These are phyloP conservation scores for Apiotrichum gracile DNA, from an alignment of 1,284 basidiomycete species.

Conservation along the genomic window DNA sequence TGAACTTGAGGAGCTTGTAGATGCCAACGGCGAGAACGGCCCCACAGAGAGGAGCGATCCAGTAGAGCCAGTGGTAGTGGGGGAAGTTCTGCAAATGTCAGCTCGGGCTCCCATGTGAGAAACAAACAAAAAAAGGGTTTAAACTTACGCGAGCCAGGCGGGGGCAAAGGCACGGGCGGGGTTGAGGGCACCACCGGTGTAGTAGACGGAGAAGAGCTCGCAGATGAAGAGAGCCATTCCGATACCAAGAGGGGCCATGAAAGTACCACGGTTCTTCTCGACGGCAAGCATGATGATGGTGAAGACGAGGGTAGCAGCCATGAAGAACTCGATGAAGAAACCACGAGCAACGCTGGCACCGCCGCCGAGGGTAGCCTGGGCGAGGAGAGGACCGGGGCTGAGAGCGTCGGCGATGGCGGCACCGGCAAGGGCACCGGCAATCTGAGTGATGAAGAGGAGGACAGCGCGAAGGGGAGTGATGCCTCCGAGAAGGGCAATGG, in stretches of 20 bases:
- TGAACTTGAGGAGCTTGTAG: conserved; percentile 39
- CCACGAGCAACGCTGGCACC: conserved; percentile 36
- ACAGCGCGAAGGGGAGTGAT: conserved; percentile 45
- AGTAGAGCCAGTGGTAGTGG: conserved; percentile 46
- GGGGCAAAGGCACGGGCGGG: conserved; percentile 47
- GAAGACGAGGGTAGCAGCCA: conserved; percentile 46
- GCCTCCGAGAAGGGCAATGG: conserved; percentile 48
- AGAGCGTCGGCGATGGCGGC: conserved; percentile 46
- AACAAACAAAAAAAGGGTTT: background rate
- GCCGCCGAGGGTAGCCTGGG: conserved; percentile 43
- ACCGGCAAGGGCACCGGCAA: conserved; percentile 49
- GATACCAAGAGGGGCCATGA: conserved; percentile 53
- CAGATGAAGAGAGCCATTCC: conserved; percentile 51
- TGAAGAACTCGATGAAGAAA: conserved; percentile 49
- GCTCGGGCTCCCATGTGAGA: too few species aligned
- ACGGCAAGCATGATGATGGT: conserved; percentile 50
- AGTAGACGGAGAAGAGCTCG: conserved; percentile 48
- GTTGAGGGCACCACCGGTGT: conserved; percentile 47
- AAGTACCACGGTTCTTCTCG: conserved; percentile 52
- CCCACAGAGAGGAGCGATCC: conserved; percentile 42
- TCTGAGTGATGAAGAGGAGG: conserved; percentile 46
- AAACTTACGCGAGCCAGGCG: conserved; percentile 15
- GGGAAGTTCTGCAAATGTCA: conserved; percentile 22
- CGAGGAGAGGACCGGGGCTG: conserved; percentile 41
- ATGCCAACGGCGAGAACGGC: conserved; percentile 42